phyloP scores from a whole-genome alignment of 2,329 filamentous ascomycete genomes.

The Aspergillus proliferans region DNA sequence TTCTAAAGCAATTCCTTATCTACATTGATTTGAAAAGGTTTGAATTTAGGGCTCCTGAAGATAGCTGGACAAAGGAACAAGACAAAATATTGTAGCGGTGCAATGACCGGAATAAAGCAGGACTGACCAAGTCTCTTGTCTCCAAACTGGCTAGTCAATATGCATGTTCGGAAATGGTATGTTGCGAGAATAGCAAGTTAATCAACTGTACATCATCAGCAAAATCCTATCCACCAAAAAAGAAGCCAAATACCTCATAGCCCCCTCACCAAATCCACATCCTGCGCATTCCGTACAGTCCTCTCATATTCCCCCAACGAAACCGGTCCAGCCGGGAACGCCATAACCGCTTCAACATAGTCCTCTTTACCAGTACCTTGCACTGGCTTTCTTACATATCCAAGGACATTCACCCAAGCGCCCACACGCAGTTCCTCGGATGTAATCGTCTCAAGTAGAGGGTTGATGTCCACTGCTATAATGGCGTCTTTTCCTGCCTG shows the following conservation, averaged over 20 bases:
- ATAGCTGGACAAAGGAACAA: too few species aligned
- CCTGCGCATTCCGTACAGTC: constrained; percentile 41
- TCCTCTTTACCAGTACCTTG: constrained; percentile 13
- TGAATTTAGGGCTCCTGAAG: too few species aligned
- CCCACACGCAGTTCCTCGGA: constrained; percentile 62
- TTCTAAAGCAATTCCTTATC: too few species aligned
- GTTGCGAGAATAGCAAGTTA: background rate
- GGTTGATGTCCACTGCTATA: constrained; percentile 63
- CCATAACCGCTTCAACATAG: constrained; percentile 64
- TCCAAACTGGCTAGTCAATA: too few species aligned
- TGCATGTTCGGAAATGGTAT: background rate
- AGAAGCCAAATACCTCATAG: background rate
- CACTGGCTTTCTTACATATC: constrained; percentile 56
- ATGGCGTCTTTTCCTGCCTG: constrained; percentile 31
- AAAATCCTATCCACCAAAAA: background rate
- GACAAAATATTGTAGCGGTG: too few species aligned
- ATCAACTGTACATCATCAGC: background rate
- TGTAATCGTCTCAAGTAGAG: constrained; percentile 62
- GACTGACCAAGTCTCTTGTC: too few species aligned
- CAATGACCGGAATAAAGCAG: too few species aligned
- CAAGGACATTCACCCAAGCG: constrained; percentile 85
- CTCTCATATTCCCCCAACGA: constrained; percentile 66
- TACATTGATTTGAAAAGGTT: too few species aligned
- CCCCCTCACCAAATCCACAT: constrained; percentile 19
- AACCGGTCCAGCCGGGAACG: constrained; percentile 72